Conservation (phyloP, 805 yeast species). For the Candida montana region DNA sequence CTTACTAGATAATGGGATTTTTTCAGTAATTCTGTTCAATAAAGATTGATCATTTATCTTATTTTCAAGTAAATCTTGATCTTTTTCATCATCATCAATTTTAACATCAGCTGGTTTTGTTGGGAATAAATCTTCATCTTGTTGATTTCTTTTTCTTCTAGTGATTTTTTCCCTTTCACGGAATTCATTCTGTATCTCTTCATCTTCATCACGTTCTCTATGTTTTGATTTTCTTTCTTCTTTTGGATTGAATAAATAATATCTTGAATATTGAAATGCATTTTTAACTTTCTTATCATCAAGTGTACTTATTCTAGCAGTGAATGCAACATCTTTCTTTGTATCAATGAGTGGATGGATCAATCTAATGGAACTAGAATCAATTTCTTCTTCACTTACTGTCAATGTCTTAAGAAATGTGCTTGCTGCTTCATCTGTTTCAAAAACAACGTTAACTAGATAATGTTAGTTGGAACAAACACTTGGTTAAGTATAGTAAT, state of each 20-base stretch:
- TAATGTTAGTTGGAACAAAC: too few relatives aligned
- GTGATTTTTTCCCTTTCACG: conserved; percentile 19
- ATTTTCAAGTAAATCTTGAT: not conserved
- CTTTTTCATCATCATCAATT: too few relatives aligned
- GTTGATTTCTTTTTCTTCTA: conserved; percentile 15
- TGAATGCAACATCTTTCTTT: conserved; percentile 15
- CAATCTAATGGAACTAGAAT: conserved; percentile 8
- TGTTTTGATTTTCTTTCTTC: conserved; percentile 8
- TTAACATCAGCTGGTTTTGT: conserved; percentile 1
- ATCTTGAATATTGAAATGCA: conserved; percentile 24
- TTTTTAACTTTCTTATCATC: conserved; percentile 24
- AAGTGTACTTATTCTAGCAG: conserved; percentile 16
- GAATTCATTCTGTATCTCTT: conserved; percentile 1
- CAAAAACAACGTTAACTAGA: conserved; percentile 22
- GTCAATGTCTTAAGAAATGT: conserved; percentile 13
- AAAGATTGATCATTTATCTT: not conserved
- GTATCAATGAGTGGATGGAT: conserved; percentile 7
- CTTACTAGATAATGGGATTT: not conserved
- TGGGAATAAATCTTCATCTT: conserved; percentile 21
- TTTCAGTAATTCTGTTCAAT: conserved; percentile 4
- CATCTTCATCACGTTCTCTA: not conserved
- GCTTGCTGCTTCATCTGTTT: conserved; percentile 16
- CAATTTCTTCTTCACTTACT: conserved; percentile 1
- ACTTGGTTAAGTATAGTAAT: too few relatives aligned
- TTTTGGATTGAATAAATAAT: conserved; percentile 24